Percentiles rank a stretch among this genome's conserved stretches.
These are phyloP conservation scores for Lantana camara DNA, from an alignment of 257 asterid species.

Conservation along the genomic window DNA sequence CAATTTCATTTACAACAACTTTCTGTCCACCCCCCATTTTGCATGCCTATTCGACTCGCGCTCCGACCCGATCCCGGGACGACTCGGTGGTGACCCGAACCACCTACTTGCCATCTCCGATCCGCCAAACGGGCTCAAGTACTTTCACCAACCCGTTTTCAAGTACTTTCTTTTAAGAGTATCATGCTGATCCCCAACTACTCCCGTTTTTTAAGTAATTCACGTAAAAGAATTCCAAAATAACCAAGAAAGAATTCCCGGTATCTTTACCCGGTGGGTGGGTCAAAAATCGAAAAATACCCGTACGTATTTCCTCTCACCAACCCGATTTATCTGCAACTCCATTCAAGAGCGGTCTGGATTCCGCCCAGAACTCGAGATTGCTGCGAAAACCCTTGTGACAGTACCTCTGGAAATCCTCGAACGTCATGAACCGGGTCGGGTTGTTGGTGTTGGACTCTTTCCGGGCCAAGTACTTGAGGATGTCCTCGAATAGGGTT, in stretches of 20 bases:
- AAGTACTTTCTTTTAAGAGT: no score
- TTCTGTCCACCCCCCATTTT: not conserved
- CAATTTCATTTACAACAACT: not conserved
- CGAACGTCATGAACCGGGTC: constrained; percentile 48
- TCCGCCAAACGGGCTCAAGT: no score
- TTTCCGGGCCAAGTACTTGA: constrained; percentile 48
- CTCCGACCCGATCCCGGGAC: constrained; percentile 53
- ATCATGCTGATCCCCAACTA: no score
- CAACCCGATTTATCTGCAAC: constrained; percentile 36
- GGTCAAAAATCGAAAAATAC: not conserved
- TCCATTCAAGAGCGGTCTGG: constrained; percentile 56
- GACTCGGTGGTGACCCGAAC: constrained; percentile 57
- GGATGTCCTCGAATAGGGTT: constrained; percentile 52
- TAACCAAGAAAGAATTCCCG: not conserved
- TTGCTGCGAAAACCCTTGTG: constrained; percentile 48
- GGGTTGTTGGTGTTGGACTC: constrained; percentile 42
- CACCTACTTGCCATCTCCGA: constrained; percentile 60
- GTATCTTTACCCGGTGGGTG: constrained; percentile 7
- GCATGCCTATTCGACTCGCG: constrained; percentile 6
- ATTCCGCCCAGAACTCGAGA: constrained; percentile 55
- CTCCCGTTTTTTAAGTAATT: not conserved
- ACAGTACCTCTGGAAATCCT: constrained; percentile 59
- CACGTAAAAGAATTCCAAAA: constrained; percentile 24
- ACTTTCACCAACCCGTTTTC: not conserved
- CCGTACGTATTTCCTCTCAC: constrained; percentile 13